phyloP scores from a whole-genome alignment of 1,139 yeast genomes.

The Maudiozyma humilis region DNA sequence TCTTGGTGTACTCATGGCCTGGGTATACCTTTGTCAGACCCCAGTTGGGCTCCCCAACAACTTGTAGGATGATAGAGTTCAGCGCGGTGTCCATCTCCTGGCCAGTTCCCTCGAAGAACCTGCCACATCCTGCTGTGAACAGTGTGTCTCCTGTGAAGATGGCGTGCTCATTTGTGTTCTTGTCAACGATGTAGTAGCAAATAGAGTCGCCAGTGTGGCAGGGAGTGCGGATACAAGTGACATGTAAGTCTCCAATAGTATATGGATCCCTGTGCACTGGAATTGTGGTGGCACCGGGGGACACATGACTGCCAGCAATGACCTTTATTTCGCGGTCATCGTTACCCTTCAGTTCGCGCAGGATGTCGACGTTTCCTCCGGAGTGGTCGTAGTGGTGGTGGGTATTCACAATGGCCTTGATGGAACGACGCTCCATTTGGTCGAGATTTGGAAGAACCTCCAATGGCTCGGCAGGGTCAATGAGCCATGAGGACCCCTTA shows the following conservation, averaged over 20 bases:
- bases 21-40: slow-evolving; percentile 50
- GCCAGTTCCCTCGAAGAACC: slow-evolving; percentile 89
- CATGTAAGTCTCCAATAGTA: slow-evolving; percentile 44
- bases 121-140: slow-evolving; percentile 91
- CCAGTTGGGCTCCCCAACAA: slow-evolving; percentile 34
- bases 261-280: slow-evolving; percentile 30
- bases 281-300: slow-evolving; percentile 24
- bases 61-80: slow-evolving; percentile 53
- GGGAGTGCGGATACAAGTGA: slow-evolving; percentile 87
- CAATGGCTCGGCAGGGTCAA: slow-evolving; percentile 85
- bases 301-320: slow-evolving; percentile 61
- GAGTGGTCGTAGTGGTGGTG: slow-evolving; percentile 95
- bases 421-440: slow-evolving; percentile 33
- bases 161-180: slow-evolving; percentile 51
- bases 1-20: slow-evolving; percentile 90
- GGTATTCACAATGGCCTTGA: slow-evolving; percentile 80
- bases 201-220: slow-evolving; percentile 96
- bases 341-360: slow-evolving; percentile 26
- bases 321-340: slow-evolving; percentile 39
- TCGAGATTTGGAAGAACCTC: slow-evolving; percentile 41
- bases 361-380: slow-evolving; percentile 63
- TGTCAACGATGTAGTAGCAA: slow-evolving; percentile 70
- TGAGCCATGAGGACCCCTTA: slow-evolving; percentile 65
- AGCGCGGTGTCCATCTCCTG: slow-evolving; percentile 70
- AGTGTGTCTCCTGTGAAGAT: slow-evolving; percentile 95